phyloP scores from a whole-genome alignment of 2,329 filamentous ascomycete genomes.

The Fusarium staphyleae region DNA sequence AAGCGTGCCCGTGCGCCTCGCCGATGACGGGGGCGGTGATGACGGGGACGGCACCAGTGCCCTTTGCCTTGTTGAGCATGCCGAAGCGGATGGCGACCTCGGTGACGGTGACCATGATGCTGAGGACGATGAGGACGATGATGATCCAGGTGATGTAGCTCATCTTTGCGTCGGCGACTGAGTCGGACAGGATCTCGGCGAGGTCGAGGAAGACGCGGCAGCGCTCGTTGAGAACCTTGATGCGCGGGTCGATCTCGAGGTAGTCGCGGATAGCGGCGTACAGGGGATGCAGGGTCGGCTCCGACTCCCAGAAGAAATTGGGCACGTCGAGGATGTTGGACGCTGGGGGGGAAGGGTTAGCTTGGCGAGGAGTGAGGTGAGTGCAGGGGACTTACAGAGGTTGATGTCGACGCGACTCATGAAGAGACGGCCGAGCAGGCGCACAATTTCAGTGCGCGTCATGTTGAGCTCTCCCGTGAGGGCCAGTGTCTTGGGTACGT shows the following conservation, averaged over 20 bases:
- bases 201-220: constrained; percentile 96
- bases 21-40: constrained; percentile 27
- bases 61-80: constrained; percentile 60
- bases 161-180: constrained; percentile 93
- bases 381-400: constrained; percentile 72
- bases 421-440: constrained; percentile 88
- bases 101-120: constrained; percentile 87
- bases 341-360: constrained; percentile 57
- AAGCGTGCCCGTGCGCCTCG: constrained; percentile 15
- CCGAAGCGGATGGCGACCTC: constrained; percentile 89
- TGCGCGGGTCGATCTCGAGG: constrained; percentile 94
- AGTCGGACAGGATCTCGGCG: constrained; percentile 92
- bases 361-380: constrained; percentile 10
- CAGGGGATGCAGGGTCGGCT: constrained; percentile 91
- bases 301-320: constrained; percentile 98
- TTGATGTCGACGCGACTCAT: constrained; percentile 97
- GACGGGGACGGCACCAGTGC: constrained; percentile 10
- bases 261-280: constrained; percentile 96
- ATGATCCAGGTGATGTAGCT: constrained; percentile 97
- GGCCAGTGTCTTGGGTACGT: constrained; percentile 88
- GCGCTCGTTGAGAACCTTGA: constrained; percentile 95
- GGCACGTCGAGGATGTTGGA: constrained; percentile 96
- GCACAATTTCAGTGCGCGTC: constrained; percentile 89
- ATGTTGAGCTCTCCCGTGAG: constrained; percentile 90
- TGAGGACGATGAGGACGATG: constrained; percentile 89